Conservation (phyloP, 441 rosid species). For the Pelargonium citronellum region DNA sequence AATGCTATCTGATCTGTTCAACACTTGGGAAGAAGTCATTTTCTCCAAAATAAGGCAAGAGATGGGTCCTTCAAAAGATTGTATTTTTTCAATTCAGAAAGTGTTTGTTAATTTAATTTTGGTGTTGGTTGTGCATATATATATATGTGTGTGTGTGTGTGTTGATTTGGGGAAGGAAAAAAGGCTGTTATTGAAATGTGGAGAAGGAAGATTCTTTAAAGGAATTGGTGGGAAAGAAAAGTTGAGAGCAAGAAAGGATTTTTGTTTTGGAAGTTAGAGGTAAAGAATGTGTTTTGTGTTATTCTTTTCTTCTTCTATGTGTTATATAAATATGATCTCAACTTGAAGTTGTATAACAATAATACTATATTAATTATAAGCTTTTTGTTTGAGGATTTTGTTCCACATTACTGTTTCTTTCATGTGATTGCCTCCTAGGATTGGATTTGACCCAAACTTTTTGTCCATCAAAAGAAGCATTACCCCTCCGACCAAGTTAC, state of each 20-base stretch:
- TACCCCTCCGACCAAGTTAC: too few relatives aligned
- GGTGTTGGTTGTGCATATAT: neutral
- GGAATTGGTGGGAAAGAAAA: neutral
- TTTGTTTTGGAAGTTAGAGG: neutral
- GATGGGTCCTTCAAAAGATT: neutral
- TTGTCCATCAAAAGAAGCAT: too few relatives aligned
- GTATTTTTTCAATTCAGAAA: neutral
- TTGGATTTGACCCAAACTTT: too few relatives aligned
- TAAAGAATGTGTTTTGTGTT: too few relatives aligned
- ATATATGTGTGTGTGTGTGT: too few relatives aligned
- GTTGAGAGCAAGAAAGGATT: slow-evolving; percentile 6
- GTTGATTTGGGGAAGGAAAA: neutral
- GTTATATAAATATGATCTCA: too few relatives aligned
- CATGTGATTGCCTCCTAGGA: too few relatives aligned
- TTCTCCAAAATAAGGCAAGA: neutral
- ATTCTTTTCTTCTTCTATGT: too few relatives aligned
- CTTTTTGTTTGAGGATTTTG: too few relatives aligned
- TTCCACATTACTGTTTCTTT: too few relatives aligned
- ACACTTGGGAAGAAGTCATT: slow-evolving; percentile 24
- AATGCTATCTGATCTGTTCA: slow-evolving; percentile 38
- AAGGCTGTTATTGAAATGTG: neutral
- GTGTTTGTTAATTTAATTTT: neutral
- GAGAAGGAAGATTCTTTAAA: neutral
- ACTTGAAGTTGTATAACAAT: too few relatives aligned
- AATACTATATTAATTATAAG: too few relatives aligned